phyloP scores from a whole-genome alignment of 306 rosid genomes.

The Cicer yamashitae region DNA sequence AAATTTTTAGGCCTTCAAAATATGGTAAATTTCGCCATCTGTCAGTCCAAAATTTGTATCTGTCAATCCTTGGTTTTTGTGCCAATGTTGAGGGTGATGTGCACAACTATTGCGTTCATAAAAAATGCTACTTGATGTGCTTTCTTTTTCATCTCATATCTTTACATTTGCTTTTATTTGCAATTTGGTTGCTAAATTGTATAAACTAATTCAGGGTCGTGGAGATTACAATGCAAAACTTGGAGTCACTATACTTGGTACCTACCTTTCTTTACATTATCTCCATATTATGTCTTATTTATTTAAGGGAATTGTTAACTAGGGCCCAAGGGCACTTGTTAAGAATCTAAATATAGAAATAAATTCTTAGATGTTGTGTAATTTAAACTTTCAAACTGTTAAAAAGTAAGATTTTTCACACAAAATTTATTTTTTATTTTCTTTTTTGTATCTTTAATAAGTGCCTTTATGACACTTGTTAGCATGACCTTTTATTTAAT shows the following conservation, averaged over 20 bases:
- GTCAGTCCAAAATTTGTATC: not conserved
- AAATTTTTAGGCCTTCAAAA: not conserved
- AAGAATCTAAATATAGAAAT: no score
- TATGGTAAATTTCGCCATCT: not conserved
- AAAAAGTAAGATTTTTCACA: no score
- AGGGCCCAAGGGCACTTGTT: no score
- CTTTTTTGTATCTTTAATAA: no score
- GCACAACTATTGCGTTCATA: constrained; percentile 1
- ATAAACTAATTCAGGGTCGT: constrained; percentile 65
- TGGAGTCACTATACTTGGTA: constrained; percentile 94
- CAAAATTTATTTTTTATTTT: no score
- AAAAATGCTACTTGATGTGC: not conserved
- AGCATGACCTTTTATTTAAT: no score
- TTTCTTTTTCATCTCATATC: not conserved
- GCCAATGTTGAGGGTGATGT: not conserved
- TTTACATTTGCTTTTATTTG: not conserved
- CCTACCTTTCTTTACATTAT: constrained; percentile 41
- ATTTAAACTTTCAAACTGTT: no score
- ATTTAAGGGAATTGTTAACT: no score
- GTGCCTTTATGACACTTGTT: no score
- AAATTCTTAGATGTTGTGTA: no score
- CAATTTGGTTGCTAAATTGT: constrained; percentile 41
- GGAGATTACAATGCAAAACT: constrained; percentile 89
- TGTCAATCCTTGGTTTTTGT: not conserved
- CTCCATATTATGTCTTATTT: constrained; percentile 1